phyloP scores from a whole-genome alignment of 2,329 filamentous ascomycete species.

The Dryadomyces quercus-mongolicae region DNA sequence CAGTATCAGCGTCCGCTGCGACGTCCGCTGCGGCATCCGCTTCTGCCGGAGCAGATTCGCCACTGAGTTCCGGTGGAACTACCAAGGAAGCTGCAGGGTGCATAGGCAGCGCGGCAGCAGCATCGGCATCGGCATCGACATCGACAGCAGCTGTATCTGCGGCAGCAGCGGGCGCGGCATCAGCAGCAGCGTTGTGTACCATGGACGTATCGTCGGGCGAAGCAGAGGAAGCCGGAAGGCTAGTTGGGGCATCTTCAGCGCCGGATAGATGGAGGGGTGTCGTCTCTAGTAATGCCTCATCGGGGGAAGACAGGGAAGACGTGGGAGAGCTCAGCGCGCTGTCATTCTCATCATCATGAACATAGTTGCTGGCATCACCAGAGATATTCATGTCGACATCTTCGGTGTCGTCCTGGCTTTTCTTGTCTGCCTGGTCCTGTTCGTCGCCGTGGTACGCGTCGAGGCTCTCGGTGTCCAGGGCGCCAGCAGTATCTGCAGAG shows the following conservation, averaged over 20 bases:
- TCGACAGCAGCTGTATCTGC: background rate
- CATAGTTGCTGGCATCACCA: background rate
- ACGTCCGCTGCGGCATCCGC: background rate
- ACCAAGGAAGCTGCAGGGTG: background rate
- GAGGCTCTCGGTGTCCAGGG: constrained; percentile 34
- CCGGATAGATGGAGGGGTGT: background rate
- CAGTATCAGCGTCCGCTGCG: background rate
- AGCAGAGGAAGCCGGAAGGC: background rate
- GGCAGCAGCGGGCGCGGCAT: background rate
- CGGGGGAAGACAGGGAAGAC: constrained; percentile 1
- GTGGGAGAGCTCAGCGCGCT: constrained; percentile 6
- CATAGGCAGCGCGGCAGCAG: background rate
- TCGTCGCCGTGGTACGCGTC: constrained; percentile 32
- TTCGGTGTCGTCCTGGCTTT: background rate
- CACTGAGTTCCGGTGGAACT: background rate
- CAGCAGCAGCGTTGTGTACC: background rate
- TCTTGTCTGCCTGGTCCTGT: constrained; percentile 9
- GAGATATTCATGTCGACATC: background rate
- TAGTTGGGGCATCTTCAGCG: background rate
- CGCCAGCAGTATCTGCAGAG: background rate
- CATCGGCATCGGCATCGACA: background rate
- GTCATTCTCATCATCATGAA: constrained; percentile 1
- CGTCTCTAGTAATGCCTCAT: constrained; percentile 1
- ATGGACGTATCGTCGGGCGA: background rate
- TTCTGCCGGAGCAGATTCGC: background rate